Evolutionary conservation across 148 eudicot species (phyloP).

Genomic region (Tetragonia tetragonoides): DNA sequence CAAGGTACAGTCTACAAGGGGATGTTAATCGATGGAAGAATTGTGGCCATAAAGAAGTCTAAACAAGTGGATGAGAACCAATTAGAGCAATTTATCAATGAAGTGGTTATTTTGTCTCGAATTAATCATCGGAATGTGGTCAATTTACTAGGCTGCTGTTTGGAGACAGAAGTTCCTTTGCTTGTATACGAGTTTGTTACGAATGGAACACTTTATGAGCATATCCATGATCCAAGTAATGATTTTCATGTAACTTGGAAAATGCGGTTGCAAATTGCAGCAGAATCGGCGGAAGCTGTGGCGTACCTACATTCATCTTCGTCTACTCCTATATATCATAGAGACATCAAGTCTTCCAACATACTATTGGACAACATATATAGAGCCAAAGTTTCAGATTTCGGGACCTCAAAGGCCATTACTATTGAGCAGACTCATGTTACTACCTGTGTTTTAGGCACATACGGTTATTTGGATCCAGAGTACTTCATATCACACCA

Average conservation of each 20-base stretch:
- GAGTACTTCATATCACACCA: constrained; percentile 33
- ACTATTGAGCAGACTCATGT: constrained; percentile 37
- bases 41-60: constrained; percentile 29
- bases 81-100: constrained; percentile 31
- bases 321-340: constrained; percentile 26
- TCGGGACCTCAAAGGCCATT: constrained; percentile 30
- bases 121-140: constrained; percentile 36
- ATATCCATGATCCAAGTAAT: constrained; percentile 14
- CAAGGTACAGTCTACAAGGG: constrained; percentile 34
- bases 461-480: constrained; percentile 35
- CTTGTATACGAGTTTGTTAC: constrained; percentile 31
- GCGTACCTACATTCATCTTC: constrained; percentile 33
- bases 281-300: constrained; percentile 31
- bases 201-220: constrained; percentile 32
- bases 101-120: constrained; percentile 31
- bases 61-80: constrained; percentile 27
- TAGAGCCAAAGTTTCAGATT: constrained; percentile 31
- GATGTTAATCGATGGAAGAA: constrained; percentile 30
- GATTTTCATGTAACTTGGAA: constrained; percentile 28
- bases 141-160: constrained; percentile 27
- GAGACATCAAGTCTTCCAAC: constrained; percentile 33
- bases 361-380: constrained; percentile 29
- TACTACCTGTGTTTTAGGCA: constrained; percentile 29
- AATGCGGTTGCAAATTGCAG: constrained; percentile 36
- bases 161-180: constrained; percentile 32